phyloP scores from a whole-genome alignment of 768 basidiomycete species.

The Boletus eberwhitei region DNA sequence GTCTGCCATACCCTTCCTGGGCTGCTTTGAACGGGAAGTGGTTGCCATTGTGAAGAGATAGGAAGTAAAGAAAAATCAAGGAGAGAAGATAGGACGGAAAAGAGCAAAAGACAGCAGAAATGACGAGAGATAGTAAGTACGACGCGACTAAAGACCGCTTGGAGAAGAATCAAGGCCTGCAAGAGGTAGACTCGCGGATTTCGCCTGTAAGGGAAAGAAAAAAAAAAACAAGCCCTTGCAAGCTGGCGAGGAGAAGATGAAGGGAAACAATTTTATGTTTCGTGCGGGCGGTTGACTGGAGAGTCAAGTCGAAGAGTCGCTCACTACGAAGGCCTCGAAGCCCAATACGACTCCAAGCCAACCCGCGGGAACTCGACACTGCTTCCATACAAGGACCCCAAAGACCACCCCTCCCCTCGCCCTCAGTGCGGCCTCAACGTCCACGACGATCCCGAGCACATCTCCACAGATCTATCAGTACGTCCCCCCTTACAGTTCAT shows the following conservation, averaged over 20 bases:
- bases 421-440: background rate
- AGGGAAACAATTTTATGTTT: slow-evolving; percentile 28
- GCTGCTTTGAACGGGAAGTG: slow-evolving; percentile 57
- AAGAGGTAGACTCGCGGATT: slow-evolving; percentile 18
- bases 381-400: slow-evolving; percentile 25
- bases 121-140: slow-evolving; percentile 35
- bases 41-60: slow-evolving; percentile 51
- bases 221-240: slow-evolving; percentile 18
- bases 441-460: background rate
- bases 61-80: slow-evolving; percentile 28
- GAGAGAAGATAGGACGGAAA: slow-evolving; percentile 25
- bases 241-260: slow-evolving; percentile 25
- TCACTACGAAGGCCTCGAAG: slow-evolving; percentile 29
- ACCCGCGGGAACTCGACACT: slow-evolving; percentile 33
- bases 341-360: slow-evolving; percentile 22
- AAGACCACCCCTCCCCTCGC: slow-evolving; percentile 1
- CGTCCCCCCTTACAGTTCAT: background rate
- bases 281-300: slow-evolving; percentile 26
- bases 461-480: background rate
- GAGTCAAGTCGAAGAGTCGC: slow-evolving; percentile 31
- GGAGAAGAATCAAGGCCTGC: slow-evolving; percentile 19
- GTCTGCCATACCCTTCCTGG: slow-evolving; percentile 62
- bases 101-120: slow-evolving; percentile 33
- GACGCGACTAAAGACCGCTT: slow-evolving; percentile 31
- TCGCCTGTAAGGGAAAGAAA: slow-evolving; percentile 18